A percentile compares a stretch with the other conserved stretches of the same genome.
phyloP scores from a whole-genome alignment of 768 basidiomycete genomes.

The Suillus paluster region DNA sequence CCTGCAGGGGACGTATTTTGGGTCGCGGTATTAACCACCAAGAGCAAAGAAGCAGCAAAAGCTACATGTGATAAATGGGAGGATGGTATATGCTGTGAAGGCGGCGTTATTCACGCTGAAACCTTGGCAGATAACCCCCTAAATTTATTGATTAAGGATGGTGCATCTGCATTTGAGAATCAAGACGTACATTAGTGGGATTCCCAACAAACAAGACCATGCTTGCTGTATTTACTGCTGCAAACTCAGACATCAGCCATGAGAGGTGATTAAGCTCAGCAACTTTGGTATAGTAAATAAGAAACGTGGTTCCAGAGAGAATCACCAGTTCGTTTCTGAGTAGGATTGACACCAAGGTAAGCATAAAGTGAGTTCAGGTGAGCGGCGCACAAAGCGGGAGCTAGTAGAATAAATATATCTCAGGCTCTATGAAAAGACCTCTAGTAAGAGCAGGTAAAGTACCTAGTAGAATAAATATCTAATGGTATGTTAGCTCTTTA shows the following conservation, averaged over 20 bases:
- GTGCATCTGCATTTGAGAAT: neutral
- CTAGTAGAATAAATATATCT: too few relatives aligned
- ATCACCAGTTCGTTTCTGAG: slow-evolving; percentile 97
- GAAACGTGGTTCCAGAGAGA: slow-evolving; percentile 87
- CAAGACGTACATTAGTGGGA: slow-evolving; percentile 72
- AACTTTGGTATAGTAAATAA: slow-evolving; percentile 85
- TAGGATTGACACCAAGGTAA: slow-evolving; percentile 74
- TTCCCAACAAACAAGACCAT: slow-evolving; percentile 85
- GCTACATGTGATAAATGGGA: slow-evolving; percentile 76
- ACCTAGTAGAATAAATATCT: too few relatives aligned
- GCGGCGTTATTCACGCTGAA: slow-evolving; percentile 77
- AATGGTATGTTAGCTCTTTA: too few relatives aligned
- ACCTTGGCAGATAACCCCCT: slow-evolving; percentile 84
- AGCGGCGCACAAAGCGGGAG: too few relatives aligned
- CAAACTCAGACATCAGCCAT: slow-evolving; percentile 79
- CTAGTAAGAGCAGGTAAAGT: too few relatives aligned
- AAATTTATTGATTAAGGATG: slow-evolving; percentile 9
- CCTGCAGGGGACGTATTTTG: slow-evolving; percentile 56
- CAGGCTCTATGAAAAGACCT: too few relatives aligned
- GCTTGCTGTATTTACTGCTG: slow-evolving; percentile 79
- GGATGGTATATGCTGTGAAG: slow-evolving; percentile 81
- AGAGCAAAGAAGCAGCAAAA: slow-evolving; percentile 66
- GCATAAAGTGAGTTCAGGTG: too few relatives aligned
- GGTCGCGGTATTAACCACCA: slow-evolving; percentile 58
- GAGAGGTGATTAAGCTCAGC: slow-evolving; percentile 52